Evolutionary conservation across 78 protist genomes (phyloP), one percentile per base, ranked within the genome.

Genomic region (Dictyostelium citrinum): DNA sequence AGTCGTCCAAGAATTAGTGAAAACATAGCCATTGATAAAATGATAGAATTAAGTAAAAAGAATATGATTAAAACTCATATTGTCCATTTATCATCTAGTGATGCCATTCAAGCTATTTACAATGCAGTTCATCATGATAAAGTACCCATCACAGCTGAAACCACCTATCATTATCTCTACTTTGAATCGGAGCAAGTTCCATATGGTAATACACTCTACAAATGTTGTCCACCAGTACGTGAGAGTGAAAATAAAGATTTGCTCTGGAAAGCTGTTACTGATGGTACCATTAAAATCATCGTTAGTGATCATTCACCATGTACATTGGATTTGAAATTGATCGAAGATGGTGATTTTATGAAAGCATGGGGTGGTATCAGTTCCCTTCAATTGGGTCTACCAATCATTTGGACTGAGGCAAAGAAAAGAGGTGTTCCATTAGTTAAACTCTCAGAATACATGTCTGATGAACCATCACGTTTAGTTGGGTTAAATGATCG

Each of bases 301-400:
- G 93, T 92, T 3, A 43, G 90, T 31, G 97, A 95, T 31, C 97
- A 95, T 61, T 95, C 96, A 24, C 94, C 97, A 77, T 95, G 95
- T 85, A 74, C 91, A 11, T 8, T 68, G 20, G 24, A 91, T 33
- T 51, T 91, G 22, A 91, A 91, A 55, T 35, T 70, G 14, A 27
- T 91, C 5, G 93, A 92, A 3, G 33, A 39, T 37, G 91, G 95
- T 24, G 97, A 95, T 55, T 95, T 95, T 9, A 83, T 85, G 88
- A 64, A 83, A 31, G 91, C 95, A 31, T 92, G 96, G 85, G 95
- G 95, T 35, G 97, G 97, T 8, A 83, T 90, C 9, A 33, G 76
- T 11, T 83, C 94, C 0, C 17, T 95, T 0, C 96, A 95, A 76
- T 58, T 91, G 8, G 91, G 97, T 37, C 51, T 91, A 4, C 72